Conservation (phyloP, 2,329 filamentous ascomycete genomes). For the Ophiostoma sp. region DNA sequence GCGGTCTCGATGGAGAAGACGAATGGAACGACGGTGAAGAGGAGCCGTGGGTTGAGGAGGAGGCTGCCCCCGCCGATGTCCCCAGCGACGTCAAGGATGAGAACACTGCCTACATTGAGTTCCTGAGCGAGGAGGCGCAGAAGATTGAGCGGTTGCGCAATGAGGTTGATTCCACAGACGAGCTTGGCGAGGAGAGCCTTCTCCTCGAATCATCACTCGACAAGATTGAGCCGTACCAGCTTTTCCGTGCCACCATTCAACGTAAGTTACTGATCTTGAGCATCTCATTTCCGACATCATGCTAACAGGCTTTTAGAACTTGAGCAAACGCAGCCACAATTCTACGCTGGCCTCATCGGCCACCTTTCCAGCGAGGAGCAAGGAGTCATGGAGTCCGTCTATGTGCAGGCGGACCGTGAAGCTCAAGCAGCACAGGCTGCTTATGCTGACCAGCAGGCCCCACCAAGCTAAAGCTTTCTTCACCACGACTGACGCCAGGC, state of each 20-base stretch:
- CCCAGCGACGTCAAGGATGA: constrained; percentile 72
- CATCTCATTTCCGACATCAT: background rate
- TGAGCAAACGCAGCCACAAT: constrained; percentile 83
- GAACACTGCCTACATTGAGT: constrained; percentile 89
- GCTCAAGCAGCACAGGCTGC: constrained; percentile 13
- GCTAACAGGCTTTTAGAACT: constrained; percentile 53
- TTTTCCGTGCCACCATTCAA: constrained; percentile 77
- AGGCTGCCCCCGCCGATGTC: background rate
- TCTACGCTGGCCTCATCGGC: constrained; percentile 75
- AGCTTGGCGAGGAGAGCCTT: constrained; percentile 86
- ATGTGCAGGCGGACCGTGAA: constrained; percentile 57
- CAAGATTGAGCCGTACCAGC: constrained; percentile 86
- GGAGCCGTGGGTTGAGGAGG: constrained; percentile 69
- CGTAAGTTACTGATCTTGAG: constrained; percentile 54
- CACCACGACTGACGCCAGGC: background rate
- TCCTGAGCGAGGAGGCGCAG: constrained; percentile 87
- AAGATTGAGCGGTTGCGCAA: constrained; percentile 67
- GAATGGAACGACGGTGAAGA: constrained; percentile 83
- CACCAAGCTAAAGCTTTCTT: background rate
- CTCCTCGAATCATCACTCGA: constrained; percentile 89
- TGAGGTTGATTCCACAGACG: constrained; percentile 70
- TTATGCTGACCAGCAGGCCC: background rate
- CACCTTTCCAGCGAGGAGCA: constrained; percentile 77
- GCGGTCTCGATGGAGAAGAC: constrained; percentile 56
- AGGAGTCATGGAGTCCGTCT: constrained; percentile 69